Conservation (phyloP, 2,329 filamentous ascomycete genomes). For the Scleromitrula shiraiana region DNA sequence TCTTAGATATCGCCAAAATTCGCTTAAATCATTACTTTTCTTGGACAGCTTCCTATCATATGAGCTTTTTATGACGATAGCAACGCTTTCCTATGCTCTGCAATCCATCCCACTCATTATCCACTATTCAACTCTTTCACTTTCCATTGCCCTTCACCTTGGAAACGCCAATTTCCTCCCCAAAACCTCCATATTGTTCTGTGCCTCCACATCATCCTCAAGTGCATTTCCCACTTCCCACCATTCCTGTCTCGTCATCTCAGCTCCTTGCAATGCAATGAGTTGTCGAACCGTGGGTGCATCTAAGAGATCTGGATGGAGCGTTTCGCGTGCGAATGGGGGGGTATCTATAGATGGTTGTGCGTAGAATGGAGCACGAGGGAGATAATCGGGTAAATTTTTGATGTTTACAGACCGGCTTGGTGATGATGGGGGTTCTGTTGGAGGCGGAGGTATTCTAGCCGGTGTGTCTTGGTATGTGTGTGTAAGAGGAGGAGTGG, state of each 20-base stretch:
- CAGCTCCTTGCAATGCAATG: background rate
- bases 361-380: no score
- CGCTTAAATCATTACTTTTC: no score
- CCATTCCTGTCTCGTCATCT: background rate
- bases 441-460: no score
- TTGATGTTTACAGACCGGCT: no score
- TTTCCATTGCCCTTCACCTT: background rate
- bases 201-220: background rate
- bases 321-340: background rate
- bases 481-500: no score
- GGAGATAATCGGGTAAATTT: background rate
- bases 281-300: background rate
- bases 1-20: no score
- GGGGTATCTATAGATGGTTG: background rate
- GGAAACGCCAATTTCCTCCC: background rate
- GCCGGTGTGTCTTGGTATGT: no score
- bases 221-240: background rate
- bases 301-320: background rate
- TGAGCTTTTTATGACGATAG: no score
- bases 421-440: no score
- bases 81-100: no score
- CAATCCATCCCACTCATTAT: no score
- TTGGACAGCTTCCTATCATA: no score
- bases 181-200: background rate
- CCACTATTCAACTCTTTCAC: background rate